These are phyloP conservation scores for Myxozyma neglecta DNA, from an alignment of 805 yeast species.

Conservation along the genomic window DNA sequence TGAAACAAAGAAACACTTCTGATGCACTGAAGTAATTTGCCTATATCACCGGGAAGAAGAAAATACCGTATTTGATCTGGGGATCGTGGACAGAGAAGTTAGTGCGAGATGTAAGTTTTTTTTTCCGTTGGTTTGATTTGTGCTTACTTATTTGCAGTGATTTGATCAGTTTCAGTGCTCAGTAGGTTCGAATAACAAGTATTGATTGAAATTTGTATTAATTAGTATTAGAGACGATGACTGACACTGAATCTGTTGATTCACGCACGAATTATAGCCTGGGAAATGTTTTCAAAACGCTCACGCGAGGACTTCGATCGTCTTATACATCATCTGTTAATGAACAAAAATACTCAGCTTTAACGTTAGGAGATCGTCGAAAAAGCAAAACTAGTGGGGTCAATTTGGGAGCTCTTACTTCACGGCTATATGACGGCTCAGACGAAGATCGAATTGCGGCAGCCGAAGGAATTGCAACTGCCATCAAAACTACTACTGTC, in stretches of 20 bases:
- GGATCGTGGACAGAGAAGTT: no score
- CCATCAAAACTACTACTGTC: slow-evolving; percentile 53
- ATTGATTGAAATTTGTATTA: background rate
- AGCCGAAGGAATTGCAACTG: slow-evolving; percentile 51
- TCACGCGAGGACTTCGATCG: slow-evolving; percentile 36
- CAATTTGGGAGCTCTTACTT: slow-evolving; percentile 7
- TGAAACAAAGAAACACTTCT: no score
- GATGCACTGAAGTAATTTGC: no score
- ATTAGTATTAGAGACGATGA: background rate
- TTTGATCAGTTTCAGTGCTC: background rate
- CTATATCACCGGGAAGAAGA: no score
- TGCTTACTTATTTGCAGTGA: background rate
- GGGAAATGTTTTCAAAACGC: slow-evolving; percentile 37
- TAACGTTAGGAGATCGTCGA: slow-evolving; percentile 35
- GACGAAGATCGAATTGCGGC: slow-evolving; percentile 46
- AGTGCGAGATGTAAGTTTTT: background rate
- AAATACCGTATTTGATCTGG: no score
- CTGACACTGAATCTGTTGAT: background rate
- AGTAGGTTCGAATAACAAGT: background rate
- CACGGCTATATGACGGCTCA: slow-evolving; percentile 18
- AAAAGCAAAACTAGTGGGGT: slow-evolving; percentile 14
- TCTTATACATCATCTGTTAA: slow-evolving; percentile 31
- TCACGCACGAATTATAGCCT: slow-evolving; percentile 11
- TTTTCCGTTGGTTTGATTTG: background rate
- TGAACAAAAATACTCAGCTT: slow-evolving; percentile 30